phyloP scores from a whole-genome alignment of 148 eudicot species.

The Rhododendron simsii region DNA sequence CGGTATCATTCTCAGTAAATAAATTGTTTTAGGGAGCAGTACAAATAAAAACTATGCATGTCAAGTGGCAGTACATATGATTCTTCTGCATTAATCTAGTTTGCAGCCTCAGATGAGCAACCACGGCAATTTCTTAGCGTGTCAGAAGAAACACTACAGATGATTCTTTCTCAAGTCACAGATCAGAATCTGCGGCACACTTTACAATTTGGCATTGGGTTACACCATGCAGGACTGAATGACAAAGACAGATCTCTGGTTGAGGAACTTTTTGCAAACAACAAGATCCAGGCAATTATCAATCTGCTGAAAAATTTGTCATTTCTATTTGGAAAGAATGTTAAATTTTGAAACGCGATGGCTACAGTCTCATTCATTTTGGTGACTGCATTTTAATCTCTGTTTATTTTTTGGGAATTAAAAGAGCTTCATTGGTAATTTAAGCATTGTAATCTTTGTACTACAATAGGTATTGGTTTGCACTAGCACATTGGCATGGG shows the following conservation, averaged over 20 bases:
- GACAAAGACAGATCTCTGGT: slow-evolving; percentile 92
- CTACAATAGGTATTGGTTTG: slow-evolving; percentile 77
- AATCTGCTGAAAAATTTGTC: not conserved
- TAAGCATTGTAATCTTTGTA: not conserved
- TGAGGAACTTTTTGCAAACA: slow-evolving; percentile 95
- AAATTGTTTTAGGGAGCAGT: not conserved
- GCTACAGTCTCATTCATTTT: not conserved
- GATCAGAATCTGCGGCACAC: slow-evolving; percentile 96
- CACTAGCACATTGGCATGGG: slow-evolving; percentile 99
- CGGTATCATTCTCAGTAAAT: not conserved
- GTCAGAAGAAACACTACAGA: slow-evolving; percentile 79
- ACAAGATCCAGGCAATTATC: slow-evolving; percentile 77
- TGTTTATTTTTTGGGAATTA: not conserved
- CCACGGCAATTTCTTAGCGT: slow-evolving; percentile 72
- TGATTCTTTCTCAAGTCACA: slow-evolving; percentile 85
- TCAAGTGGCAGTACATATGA: not conserved
- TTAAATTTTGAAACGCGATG: not conserved
- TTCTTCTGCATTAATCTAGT: slow-evolving; percentile 36
- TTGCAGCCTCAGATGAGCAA: slow-evolving; percentile 92
- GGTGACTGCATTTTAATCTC: not conserved
- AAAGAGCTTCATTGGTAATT: not conserved
- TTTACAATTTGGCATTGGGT: slow-evolving; percentile 91
- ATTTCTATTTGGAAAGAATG: not conserved
- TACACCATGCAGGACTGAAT: slow-evolving; percentile 94
- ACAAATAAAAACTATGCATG: not conserved